Base-by-base conservation (phyloP, 2,329 filamentous ascomycete species). In the Capronia americana region DNA sequence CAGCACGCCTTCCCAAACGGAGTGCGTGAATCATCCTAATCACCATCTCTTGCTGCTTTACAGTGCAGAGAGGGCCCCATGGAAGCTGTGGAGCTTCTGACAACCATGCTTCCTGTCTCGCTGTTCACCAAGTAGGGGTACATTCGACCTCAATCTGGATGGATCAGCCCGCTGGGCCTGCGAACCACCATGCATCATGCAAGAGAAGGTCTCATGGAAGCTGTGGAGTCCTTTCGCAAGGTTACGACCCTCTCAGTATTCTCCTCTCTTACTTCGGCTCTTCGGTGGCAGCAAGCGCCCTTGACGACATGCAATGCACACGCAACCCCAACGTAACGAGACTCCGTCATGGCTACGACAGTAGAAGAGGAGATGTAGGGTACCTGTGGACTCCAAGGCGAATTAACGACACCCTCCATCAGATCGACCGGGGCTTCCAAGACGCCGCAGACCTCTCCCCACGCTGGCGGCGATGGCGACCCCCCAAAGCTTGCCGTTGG, bases 201-300 rank as follows among this genome's bases (percentile, higher is more conserved):
- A 55, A 55, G 53, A 55, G 53, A 55, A 34, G 24, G 53, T 55
- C 28, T 41, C 57, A 61, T 61, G 28, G 57, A 38, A 53, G 46
- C 28, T 61, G 30, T 53, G 58, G 58, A 53, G 58, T 44, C 32
- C 7, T 30, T 30, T 51, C 24, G 10, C 23, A 28, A 20, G 10
- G 11, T 51, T 51, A 24, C 48, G 48, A 51, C 23, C 20, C 48
- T 23, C 6, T 51, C 17, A 14, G 38, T 44, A 44, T 20, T 5
- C 5, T n/a, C 17, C 17, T 7, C 20, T 51, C 23, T 23, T 14
- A 12, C 24, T 5, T 28, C 24, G 20, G 48, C 11, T 23, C 48
- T 23, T 28, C 23, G 6, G 3, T 34, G 7, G 20, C 24, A 23
- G 24, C 23, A 11, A 11, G 23, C 24, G 10, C 26, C 48, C 2